Evolutionary conservation across 2,329 filamentous ascomycete species (phyloP).

Genomic region (Arthroderma sp.): DNA sequence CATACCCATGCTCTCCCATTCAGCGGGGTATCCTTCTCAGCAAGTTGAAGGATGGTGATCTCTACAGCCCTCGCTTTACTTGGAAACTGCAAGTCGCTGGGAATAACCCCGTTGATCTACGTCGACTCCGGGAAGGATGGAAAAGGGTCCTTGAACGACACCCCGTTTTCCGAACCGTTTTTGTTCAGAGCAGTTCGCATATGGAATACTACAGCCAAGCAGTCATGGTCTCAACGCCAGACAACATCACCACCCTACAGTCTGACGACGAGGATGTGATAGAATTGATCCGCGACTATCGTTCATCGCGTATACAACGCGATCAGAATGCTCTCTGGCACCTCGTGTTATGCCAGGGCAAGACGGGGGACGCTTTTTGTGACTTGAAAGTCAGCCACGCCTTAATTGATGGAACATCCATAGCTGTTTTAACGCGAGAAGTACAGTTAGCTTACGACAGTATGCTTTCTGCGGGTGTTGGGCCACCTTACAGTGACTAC

Average conservation of each 20-base stretch:
- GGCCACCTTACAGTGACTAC: constrained; percentile 27
- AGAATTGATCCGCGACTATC: not conserved
- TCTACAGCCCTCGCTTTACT: too few relatives aligned
- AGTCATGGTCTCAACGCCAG: not conserved
- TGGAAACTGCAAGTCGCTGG: too few relatives aligned
- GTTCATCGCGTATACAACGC: not conserved
- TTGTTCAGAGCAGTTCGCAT: constrained; percentile 10
- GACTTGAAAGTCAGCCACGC: constrained; percentile 33
- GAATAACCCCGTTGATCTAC: too few relatives aligned
- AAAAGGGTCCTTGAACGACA: constrained; percentile 15
- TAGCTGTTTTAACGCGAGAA: constrained; percentile 29
- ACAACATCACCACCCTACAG: not conserved
- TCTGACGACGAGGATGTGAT: too few relatives aligned
- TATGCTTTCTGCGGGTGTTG: constrained; percentile 5
- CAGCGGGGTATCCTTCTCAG: too few relatives aligned
- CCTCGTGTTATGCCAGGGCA: constrained; percentile 22
- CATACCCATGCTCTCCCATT: too few relatives aligned
- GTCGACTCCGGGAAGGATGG: too few relatives aligned
- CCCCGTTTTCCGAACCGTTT: constrained; percentile 25
- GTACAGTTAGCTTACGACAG: constrained; percentile 25
- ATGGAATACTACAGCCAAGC: not conserved
- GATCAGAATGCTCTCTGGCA: constrained; percentile 22
- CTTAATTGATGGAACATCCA: constrained; percentile 33
- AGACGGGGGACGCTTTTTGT: not conserved
- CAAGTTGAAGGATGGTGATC: too few relatives aligned